These are phyloP conservation scores for Mrakiaceae sp. DNA, from an alignment of 1,284 basidiomycete genomes.

Conservation along the genomic window DNA sequence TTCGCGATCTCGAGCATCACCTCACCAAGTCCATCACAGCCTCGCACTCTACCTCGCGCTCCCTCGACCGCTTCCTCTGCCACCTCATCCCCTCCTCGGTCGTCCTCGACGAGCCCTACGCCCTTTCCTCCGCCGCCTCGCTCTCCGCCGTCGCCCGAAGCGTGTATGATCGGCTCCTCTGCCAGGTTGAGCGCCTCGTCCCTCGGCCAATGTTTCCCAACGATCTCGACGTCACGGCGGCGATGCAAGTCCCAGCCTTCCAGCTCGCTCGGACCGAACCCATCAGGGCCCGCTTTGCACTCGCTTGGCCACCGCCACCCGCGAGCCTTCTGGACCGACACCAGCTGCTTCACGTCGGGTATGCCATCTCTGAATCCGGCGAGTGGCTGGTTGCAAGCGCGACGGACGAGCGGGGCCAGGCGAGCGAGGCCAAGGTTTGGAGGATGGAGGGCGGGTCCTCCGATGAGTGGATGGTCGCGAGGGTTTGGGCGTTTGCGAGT, in stretches of 20 bases:
- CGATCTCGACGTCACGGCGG: conserved; percentile 35
- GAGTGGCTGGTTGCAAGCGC: conserved; percentile 65
- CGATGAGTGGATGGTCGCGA: conserved; percentile 17
- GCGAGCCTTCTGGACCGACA: conserved; percentile 58
- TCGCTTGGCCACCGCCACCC: conserved; percentile 39
- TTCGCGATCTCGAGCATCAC: conserved; percentile 46
- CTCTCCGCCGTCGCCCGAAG: conserved; percentile 45
- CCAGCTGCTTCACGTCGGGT: conserved; percentile 62
- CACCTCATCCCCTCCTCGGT: conserved; percentile 58
- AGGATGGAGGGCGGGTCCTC: conserved; percentile 33
- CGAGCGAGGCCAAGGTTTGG: conserved; percentile 54
- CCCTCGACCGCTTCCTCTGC: conserved; percentile 36
- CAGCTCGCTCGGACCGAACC: conserved; percentile 45
- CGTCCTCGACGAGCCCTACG: conserved; percentile 39
- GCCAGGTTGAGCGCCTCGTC: conserved; percentile 49
- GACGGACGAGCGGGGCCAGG: conserved; percentile 64
- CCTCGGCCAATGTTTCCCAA: conserved; percentile 42
- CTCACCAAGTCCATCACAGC: conserved; percentile 44
- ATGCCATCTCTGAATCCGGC: conserved; percentile 47
- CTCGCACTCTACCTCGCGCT: conserved; percentile 26
- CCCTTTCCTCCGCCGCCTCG: conserved; percentile 35
- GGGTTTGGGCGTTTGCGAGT: conserved; percentile 53
- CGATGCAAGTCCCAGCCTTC: conserved; percentile 53
- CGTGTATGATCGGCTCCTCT: conserved; percentile 56
- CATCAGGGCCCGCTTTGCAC: conserved; percentile 39